Evolutionary conservation across 139 green algal genomes (phyloP).

Genomic region (Chlorella ohadii): DNA sequence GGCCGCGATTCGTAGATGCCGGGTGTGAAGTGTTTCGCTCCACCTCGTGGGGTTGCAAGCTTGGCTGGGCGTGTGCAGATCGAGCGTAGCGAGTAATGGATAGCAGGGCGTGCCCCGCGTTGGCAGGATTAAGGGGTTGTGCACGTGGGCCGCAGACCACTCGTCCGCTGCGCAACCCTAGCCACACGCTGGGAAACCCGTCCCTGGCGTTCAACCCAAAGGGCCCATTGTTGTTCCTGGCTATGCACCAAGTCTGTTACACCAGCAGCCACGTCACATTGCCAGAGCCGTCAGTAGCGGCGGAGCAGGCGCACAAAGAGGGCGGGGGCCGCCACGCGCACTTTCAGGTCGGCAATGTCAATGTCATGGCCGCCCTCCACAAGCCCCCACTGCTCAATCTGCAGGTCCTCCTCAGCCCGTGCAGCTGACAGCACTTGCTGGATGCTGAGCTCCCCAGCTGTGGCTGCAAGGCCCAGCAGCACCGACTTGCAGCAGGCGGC

Average conservation of each 20-base stretch:
- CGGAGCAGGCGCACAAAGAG: conserved; percentile 80
- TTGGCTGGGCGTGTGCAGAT: no score
- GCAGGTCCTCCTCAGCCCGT: conserved; percentile 84
- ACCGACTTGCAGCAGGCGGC: conserved; percentile 83
- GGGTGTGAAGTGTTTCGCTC: no score
- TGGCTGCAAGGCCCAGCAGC: conserved; percentile 78
- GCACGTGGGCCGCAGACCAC: no score
- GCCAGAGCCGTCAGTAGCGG: background rate
- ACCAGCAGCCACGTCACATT: background rate
- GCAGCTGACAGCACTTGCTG: conserved; percentile 65
- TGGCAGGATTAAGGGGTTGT: no score
- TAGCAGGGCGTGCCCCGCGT: no score
- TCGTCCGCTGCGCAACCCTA: background rate
- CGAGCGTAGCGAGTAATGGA: no score
- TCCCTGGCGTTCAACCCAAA: no score
- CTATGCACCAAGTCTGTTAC: background rate
- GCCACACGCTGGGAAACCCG: no score
- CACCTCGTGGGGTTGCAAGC: no score
- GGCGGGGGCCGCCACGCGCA: conserved; percentile 75
- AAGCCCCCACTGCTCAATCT: conserved; percentile 91
- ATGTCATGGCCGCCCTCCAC: conserved; percentile 98
- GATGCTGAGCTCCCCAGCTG: conserved; percentile 66
- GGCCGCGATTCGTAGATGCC: no score
- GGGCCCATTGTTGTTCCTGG: no score
- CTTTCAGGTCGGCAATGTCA: conserved; percentile 83